phyloP scores from a whole-genome alignment of 164 flowering plant species.

The Tinospora cordifolia region DNA sequence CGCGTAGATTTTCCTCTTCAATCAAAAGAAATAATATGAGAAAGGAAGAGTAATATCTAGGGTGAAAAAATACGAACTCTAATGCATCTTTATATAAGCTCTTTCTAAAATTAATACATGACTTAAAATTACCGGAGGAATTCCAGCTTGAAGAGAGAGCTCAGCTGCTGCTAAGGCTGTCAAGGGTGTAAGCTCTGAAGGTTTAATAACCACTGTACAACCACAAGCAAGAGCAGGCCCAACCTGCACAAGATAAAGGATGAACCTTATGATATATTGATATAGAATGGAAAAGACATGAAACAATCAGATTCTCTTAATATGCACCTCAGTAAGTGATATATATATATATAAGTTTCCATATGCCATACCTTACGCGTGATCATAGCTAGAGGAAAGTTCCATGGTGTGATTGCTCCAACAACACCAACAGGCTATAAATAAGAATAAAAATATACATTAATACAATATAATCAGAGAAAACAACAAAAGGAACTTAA shows the following conservation, averaged over 20 bases:
- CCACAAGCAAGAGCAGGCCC: slow-evolving; percentile 99
- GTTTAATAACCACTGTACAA: slow-evolving; percentile 92
- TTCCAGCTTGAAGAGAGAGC: slow-evolving; percentile 91
- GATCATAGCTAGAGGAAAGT: slow-evolving; percentile 97
- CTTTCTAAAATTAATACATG: slow-evolving; percentile 1
- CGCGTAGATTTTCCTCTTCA: not conserved
- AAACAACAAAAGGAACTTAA: not conserved
- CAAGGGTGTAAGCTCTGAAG: slow-evolving; percentile 93
- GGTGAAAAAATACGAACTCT: not conserved
- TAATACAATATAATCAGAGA: not conserved
- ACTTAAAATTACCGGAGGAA: slow-evolving; percentile 68
- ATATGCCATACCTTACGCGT: slow-evolving; percentile 68
- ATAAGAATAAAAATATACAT: not conserved
- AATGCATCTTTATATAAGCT: not conserved
- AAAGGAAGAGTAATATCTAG: not conserved
- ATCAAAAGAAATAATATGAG: not conserved
- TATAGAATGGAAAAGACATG: slow-evolving; percentile 2
- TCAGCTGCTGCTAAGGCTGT: slow-evolving; percentile 98
- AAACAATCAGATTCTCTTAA: not conserved
- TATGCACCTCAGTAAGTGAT: no score
- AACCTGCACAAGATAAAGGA: slow-evolving; percentile 41
- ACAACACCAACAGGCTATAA: slow-evolving; percentile 97
- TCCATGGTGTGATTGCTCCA: slow-evolving; percentile 98
- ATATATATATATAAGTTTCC: not conserved
- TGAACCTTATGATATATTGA: slow-evolving; percentile 3